Conservation (phyloP, 1,284 basidiomycete genomes). For the Melampsora larici-populina region DNA sequence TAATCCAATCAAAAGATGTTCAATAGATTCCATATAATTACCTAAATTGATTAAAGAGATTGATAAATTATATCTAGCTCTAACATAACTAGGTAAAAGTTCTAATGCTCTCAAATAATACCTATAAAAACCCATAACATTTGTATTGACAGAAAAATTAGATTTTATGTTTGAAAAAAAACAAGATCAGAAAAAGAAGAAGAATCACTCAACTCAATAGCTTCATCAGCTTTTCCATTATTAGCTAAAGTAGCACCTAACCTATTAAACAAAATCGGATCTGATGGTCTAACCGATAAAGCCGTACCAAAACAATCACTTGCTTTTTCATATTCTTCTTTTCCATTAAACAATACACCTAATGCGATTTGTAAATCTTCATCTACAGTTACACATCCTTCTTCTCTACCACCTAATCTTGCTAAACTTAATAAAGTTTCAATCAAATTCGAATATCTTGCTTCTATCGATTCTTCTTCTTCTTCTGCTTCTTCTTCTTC, state of each 20-base stretch:
- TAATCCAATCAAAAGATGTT: conserved; percentile 3
- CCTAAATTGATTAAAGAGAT: conserved; percentile 28
- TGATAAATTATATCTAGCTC: conserved; percentile 52
- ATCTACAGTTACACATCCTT: conserved; percentile 59
- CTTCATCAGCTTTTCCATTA: conserved; percentile 70
- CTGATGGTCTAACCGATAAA: conserved; percentile 57
- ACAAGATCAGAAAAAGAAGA: neutral
- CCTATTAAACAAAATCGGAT: conserved; percentile 92
- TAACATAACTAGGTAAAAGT: conserved; percentile 86
- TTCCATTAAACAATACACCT: conserved; percentile 86
- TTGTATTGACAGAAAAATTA: too few relatives aligned
- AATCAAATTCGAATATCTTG: conserved; percentile 51
- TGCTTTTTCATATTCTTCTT: conserved; percentile 62
- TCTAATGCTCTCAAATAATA: conserved; percentile 88
- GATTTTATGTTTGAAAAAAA: too few relatives aligned
- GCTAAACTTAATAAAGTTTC: conserved; percentile 55
- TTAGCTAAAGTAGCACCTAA: conserved; percentile 96
- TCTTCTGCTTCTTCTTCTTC: neutral
- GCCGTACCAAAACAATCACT: conserved; percentile 92
- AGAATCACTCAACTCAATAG: conserved; percentile 60
- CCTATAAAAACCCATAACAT: too few relatives aligned
- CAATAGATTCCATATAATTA: neutral
- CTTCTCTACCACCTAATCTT: conserved; percentile 43
- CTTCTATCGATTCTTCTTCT: conserved; percentile 1
- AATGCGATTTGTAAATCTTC: conserved; percentile 94